These are phyloP conservation scores for Penicillium vulpinum DNA, from an alignment of 2,329 filamentous ascomycete species.

Conservation along the genomic window DNA sequence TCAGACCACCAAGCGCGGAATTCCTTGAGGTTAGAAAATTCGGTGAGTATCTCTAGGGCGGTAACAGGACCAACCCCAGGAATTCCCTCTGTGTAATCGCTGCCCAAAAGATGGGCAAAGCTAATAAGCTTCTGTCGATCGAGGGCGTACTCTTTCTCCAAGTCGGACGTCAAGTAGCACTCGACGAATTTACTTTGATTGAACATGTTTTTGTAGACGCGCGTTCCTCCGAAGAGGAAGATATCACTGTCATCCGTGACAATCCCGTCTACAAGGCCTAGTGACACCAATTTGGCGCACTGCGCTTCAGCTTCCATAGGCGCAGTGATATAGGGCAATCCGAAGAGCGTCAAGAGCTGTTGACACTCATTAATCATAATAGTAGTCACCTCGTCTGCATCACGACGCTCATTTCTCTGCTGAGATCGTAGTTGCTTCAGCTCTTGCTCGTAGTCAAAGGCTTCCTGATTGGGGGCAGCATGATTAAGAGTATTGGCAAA, in stretches of 20 bases:
- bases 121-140: slow-evolving; percentile 84
- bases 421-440: slow-evolving; percentile 84
- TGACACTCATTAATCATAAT: slow-evolving; percentile 97
- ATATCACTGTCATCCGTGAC: slow-evolving; percentile 97
- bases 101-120: slow-evolving; percentile 86
- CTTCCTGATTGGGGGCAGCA: slow-evolving; percentile 67
- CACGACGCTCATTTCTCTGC: slow-evolving; percentile 92
- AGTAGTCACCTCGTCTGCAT: slow-evolving; percentile 94
- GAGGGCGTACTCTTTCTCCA: slow-evolving; percentile 86
- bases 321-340: slow-evolving; percentile 92
- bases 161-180: slow-evolving; percentile 80
- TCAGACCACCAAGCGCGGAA: slow-evolving; percentile 88
- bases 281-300: slow-evolving; percentile 82
- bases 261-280: slow-evolving; percentile 93
- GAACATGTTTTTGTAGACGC: slow-evolving; percentile 99
- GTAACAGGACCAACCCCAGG: slow-evolving; percentile 91
- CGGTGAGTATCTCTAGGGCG: slow-evolving; percentile 88
- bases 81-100: slow-evolving; percentile 92
- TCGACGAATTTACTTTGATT: slow-evolving; percentile 98
- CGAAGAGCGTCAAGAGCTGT: slow-evolving; percentile 83
- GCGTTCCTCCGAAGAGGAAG: slow-evolving; percentile 92
- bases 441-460: slow-evolving; percentile 80
- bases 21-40: slow-evolving; percentile 71
- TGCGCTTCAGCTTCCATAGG: slow-evolving; percentile 99
- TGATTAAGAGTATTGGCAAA: slow-evolving; percentile 87